Base-by-base conservation (phyloP, 1,139 yeast genomes). In the Candida buenavistaensis region DNA sequence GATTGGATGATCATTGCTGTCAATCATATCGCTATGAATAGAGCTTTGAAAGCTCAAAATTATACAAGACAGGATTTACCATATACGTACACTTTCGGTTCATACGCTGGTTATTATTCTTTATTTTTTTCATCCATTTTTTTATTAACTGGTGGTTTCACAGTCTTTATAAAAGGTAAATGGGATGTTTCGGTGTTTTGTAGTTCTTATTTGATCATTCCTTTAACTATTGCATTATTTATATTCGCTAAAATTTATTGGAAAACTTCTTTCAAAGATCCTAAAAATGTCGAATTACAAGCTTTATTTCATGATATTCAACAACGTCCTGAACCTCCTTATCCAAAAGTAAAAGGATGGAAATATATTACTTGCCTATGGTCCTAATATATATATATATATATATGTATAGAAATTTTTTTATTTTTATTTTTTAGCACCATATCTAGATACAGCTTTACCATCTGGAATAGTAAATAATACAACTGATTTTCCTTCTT, bases 381-480 rank as follows among this genome's bases (percentile, higher is more conserved):
- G 62, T 19, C 6, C 6, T 9, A 6, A 21, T 11, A 13, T 4
- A 16, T 14, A 24, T 24, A n/a, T n/a, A 11, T 32, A 14, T 30
- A 30, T 23, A 21, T 30, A 30, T 25, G 3, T 23, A 30, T 11
- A n/a, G 11, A 5, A 13, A 17, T 19, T 27, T 17, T 12, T 20
- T 4, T 23, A n/a, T n/a, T n/a, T 19, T 44, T 51, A 59, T 50
- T 61, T 60, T 58, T 65, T 64, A 27, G 88, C 82, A 55, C 95
- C 95, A 57, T 86, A 86, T 60, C 75, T 83, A 56, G 86, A 81
- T 33, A 84, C 92, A 39, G 87, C 68, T 70, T 90, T 92, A 59
- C 98, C 97, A 61, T 92, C 98, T 43, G 97, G 98, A 50, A 92
- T 89, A 47, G 96, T 85, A 68, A 86, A 92, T 72, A 92, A 84